A percentile compares a stretch with the other conserved stretches of the same genome.
Evolutionary conservation across 257 asterid species (phyloP).

Genomic region (Verbena officinalis): DNA sequence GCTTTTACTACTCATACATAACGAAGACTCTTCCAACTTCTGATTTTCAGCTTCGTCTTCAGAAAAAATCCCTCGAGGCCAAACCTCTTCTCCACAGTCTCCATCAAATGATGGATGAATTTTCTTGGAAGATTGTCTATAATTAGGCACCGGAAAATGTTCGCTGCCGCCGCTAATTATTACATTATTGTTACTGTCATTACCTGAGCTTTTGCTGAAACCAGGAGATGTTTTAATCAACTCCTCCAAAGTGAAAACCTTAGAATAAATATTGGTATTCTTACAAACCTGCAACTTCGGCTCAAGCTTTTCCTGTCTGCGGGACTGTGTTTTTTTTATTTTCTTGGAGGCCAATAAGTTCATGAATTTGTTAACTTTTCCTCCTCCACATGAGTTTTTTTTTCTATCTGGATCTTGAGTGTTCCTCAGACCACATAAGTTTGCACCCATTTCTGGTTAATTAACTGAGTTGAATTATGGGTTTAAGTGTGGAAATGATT

Average conservation of each 20-base stretch:
- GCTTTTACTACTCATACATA: no score
- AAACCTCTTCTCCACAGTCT: not conserved
- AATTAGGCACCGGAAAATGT: no score
- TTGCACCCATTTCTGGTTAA: no score
- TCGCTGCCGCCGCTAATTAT: not conserved
- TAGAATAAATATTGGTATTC: not conserved
- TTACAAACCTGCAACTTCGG: not conserved
- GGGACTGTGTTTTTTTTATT: slow-evolving; percentile 24
- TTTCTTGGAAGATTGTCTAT: slow-evolving; percentile 28
- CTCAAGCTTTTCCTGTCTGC: slow-evolving; percentile 20
- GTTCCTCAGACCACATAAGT: no score
- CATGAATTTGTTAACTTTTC: slow-evolving; percentile 21
- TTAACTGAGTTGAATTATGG: no score
- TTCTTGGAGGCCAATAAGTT: slow-evolving; percentile 32
- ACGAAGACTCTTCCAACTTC: no score
- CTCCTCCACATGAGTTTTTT: no score
- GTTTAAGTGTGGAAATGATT: no score
- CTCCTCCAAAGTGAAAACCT: slow-evolving; percentile 36
- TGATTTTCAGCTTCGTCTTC: no score
- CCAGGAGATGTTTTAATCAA: slow-evolving; percentile 46
- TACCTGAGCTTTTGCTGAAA: no score
- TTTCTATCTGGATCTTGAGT: no score
- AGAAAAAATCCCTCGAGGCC: not conserved
- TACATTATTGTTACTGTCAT: not conserved
- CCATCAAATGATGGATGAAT: slow-evolving; percentile 41